These are phyloP conservation scores for Priceomyces melissophilus DNA, from an alignment of 805 yeast genomes.

Conservation along the genomic window DNA sequence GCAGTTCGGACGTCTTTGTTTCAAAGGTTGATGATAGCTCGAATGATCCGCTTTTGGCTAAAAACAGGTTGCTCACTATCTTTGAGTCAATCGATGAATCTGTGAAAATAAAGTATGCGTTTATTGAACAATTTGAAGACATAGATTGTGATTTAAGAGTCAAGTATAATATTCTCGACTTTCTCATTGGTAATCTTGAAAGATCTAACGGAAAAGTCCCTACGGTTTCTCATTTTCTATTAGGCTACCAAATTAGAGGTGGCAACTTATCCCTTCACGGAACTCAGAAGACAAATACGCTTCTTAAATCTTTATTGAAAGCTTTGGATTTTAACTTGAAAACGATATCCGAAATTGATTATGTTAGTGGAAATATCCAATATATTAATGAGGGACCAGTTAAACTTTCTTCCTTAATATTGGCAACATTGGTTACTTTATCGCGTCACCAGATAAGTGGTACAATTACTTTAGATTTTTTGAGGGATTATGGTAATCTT, in stretches of 20 bases:
- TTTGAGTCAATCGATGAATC: slow-evolving; percentile 79
- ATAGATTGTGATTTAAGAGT: slow-evolving; percentile 39
- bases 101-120: slow-evolving; percentile 63
- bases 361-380: slow-evolving; percentile 25
- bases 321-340: slow-evolving; percentile 48
- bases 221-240: slow-evolving; percentile 66
- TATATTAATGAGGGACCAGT: slow-evolving; percentile 53
- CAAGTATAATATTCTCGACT: slow-evolving; percentile 59
- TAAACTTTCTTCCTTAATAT: slow-evolving; percentile 51
- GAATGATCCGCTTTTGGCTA: slow-evolving; percentile 33
- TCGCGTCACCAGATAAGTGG: slow-evolving; percentile 58
- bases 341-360: slow-evolving; percentile 36
- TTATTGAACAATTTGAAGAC: slow-evolving; percentile 60
- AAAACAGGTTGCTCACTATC: slow-evolving; percentile 64
- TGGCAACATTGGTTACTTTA: slow-evolving; percentile 63
- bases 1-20: slow-evolving; percentile 47
- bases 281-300: slow-evolving; percentile 53
- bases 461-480: slow-evolving; percentile 43
- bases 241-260: slow-evolving; percentile 62
- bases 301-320: slow-evolving; percentile 52
- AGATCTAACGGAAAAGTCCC: slow-evolving; percentile 38
- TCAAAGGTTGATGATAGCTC: slow-evolving; percentile 13
- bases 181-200: slow-evolving; percentile 48
- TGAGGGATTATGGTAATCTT: slow-evolving; percentile 49
- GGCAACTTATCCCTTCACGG: slow-evolving; percentile 53